Conservation (phyloP, 169 alveolate species). For the Plasmodium gonderi region DNA sequence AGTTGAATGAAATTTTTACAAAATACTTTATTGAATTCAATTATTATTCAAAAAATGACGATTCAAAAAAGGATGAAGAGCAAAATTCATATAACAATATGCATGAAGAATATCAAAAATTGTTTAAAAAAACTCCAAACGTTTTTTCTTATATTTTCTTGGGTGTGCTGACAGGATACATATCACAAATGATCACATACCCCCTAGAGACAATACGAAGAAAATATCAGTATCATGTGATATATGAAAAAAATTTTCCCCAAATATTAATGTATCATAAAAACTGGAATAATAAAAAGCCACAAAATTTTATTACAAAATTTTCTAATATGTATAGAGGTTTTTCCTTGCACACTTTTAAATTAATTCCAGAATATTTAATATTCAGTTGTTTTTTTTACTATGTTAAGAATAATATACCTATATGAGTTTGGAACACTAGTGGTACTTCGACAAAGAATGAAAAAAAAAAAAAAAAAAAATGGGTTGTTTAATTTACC, state of each 20-base stretch:
- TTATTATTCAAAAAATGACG: not conserved
- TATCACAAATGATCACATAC: constrained; percentile 50
- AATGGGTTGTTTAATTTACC: no score
- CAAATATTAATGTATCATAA: constrained; percentile 1
- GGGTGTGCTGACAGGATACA: constrained; percentile 70
- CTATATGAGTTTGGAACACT: constrained; percentile 10
- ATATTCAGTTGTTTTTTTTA: constrained; percentile 72
- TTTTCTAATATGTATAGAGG: constrained; percentile 48
- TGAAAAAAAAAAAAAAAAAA: not conserved
- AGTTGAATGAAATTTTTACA: constrained; percentile 65
- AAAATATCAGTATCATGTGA: constrained; percentile 46
- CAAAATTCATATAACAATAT: not conserved
- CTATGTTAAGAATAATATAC: constrained; percentile 58
- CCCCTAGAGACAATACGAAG: constrained; percentile 61
- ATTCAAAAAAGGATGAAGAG: not conserved
- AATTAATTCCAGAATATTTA: constrained; percentile 67
- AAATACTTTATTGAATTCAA: constrained; percentile 41
- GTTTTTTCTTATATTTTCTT: constrained; percentile 42
- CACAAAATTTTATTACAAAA: constrained; percentile 22
- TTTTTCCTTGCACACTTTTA: constrained; percentile 49
- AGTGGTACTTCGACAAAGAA: no score
- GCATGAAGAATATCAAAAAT: constrained; percentile 48
- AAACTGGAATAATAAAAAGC: not conserved
- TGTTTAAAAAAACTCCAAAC: constrained; percentile 41
- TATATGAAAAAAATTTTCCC: constrained; percentile 59